Percentiles rank a stretch among this genome's conserved stretches.
Conservation (phyloP, 2,329 filamentous ascomycete species). For the Ilyonectria robusta region DNA sequence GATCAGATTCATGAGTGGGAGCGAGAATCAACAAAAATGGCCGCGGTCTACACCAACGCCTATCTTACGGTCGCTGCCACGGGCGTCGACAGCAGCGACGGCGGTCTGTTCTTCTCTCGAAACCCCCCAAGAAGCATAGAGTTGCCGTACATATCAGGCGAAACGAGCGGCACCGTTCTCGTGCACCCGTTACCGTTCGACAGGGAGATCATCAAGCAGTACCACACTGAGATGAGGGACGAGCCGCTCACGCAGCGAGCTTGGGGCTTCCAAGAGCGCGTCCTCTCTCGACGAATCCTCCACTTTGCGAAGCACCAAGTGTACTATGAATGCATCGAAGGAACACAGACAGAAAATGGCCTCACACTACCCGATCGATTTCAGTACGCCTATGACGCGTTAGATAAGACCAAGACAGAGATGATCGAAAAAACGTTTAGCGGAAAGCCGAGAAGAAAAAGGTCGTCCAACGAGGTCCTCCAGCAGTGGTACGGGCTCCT, state of each 20-base stretch:
- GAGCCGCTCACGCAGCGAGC: slow-evolving; percentile 29
- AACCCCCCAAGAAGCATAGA: background rate
- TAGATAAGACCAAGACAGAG: no score
- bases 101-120: slow-evolving; percentile 14
- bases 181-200: slow-evolving; percentile 2
- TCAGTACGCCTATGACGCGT: background rate
- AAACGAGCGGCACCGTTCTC: background rate
- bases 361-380: background rate
- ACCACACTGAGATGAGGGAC: slow-evolving; percentile 16
- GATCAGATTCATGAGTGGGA: slow-evolving; percentile 19
- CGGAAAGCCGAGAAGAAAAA: background rate
- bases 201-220: slow-evolving; percentile 16
- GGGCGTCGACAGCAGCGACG: slow-evolving; percentile 3
- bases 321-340: slow-evolving; percentile 35
- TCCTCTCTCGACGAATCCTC: slow-evolving; percentile 33
- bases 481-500: background rate
- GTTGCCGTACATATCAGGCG: background rate
- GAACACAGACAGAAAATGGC: slow-evolving; percentile 5
- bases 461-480: background rate
- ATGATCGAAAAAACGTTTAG: no score
- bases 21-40: slow-evolving; percentile 16
- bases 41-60: slow-evolving; percentile 18
- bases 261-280: slow-evolving; percentile 42
- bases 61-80: slow-evolving; percentile 19
- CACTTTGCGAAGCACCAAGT: slow-evolving; percentile 37